Percentiles rank a stretch among this genome's conserved stretches.
These are phyloP conservation scores for Phoma sp. DNA, from an alignment of 2,329 filamentous ascomycete species.

Conservation along the genomic window DNA sequence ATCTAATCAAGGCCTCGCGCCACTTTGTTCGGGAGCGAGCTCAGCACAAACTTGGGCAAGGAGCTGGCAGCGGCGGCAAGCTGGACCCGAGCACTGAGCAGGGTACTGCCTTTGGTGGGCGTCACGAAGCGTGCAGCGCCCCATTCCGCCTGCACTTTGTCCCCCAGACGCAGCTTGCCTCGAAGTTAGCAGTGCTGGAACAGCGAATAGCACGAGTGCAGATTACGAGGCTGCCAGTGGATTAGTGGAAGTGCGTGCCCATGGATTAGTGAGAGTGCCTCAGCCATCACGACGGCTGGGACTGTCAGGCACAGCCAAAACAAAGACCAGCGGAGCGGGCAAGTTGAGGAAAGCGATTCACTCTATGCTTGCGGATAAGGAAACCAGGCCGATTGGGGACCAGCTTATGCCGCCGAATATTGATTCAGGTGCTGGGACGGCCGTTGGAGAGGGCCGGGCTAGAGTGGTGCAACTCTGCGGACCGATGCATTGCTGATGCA, in stretches of 20 bases:
- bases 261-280: background rate
- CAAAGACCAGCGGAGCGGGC: background rate
- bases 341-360: background rate
- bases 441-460: constrained; percentile 5
- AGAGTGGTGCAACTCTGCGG: constrained; percentile 26
- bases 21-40: constrained; percentile 13
- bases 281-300: constrained; percentile 1
- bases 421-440: constrained; percentile 3
- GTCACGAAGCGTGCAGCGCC: constrained; percentile 19
- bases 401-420: constrained; percentile 7
- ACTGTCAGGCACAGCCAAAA: background rate
- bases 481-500: constrained; percentile 26
- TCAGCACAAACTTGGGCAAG: constrained; percentile 11
- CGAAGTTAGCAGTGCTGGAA: constrained; percentile 1
- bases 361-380: background rate
- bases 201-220: constrained; percentile 3
- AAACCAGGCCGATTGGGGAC: constrained; percentile 6
- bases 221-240: background rate
- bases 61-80: constrained; percentile 17
- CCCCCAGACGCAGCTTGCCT: constrained; percentile 10
- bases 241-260: background rate
- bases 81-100: constrained; percentile 11
- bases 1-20: constrained; percentile 24
- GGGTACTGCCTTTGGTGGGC: constrained; percentile 5
- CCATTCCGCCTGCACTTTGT: constrained; percentile 14